phyloP scores from a whole-genome alignment of 805 yeast genomes.

The Ogataea ramenticola region DNA sequence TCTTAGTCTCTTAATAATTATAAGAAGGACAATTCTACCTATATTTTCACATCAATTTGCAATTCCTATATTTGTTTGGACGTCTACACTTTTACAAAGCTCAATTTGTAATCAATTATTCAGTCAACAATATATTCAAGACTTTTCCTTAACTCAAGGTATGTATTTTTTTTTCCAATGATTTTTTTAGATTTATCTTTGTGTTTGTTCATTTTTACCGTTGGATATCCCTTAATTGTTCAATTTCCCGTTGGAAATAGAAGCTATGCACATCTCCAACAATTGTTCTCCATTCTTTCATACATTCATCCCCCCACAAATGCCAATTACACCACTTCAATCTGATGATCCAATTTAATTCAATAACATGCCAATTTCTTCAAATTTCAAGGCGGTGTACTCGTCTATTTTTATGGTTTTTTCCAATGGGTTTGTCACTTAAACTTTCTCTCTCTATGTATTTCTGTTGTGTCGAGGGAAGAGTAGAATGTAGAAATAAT shows the following conservation, averaged over 20 bases:
- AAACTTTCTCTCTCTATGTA: neutral
- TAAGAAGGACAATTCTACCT: neutral
- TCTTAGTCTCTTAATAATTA: neutral
- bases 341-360: too few relatives aligned
- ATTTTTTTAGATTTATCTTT: neutral
- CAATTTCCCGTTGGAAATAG: too few relatives aligned
- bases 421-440: neutral
- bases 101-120: neutral
- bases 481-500: neutral
- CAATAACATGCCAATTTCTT: too few relatives aligned
- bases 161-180: neutral
- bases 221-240: neutral
- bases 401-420: neutral
- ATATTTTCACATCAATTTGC: too few relatives aligned
- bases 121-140: neutral
- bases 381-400: neutral
- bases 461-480: neutral
- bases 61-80: too few relatives aligned
- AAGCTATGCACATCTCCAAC: too few relatives aligned
- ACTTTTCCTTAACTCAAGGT: neutral
- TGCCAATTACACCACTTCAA: too few relatives aligned
- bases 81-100: neutral
- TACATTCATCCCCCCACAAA: too few relatives aligned
- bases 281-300: too few relatives aligned
- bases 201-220: too few relatives aligned